Base-by-base conservation (phyloP, 2,329 filamentous ascomycete species). In the Mollisiaceae sp. region DNA sequence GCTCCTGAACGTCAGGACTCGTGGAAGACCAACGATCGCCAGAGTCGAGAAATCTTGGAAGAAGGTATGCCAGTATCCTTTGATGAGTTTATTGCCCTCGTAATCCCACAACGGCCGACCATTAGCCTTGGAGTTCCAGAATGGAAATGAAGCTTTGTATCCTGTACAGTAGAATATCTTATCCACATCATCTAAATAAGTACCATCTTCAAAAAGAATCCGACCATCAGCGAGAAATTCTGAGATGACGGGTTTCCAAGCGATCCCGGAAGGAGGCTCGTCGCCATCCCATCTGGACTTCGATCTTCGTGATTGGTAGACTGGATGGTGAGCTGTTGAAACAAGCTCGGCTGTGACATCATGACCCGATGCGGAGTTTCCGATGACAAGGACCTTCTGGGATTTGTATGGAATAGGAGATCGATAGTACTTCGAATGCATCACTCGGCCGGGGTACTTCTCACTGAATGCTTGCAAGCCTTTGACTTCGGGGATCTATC, bases 131-230 rank as follows among this genome's bases (percentile, higher is more conserved):
- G 59, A 65, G 65, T 80, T 75, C 1, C 92, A 79, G 74, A 97
- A 97, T 0, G 93, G 93, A 62, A 90, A 91, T 9, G 89, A 89
- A 77, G 91, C 95, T 66, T 94, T 86, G 73, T 95, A 97, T 0
- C 94, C 94, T 0, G 94, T 97, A 76, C 91, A 93, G 77, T 94
- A 97, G 39, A 97, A 76, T 2, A 97, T 79, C 1, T 86, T 85
- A 72, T 97, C 93, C 59, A 97, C 77, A 38, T 88, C 80, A 4
- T 79, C 78, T 72, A 92, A 89, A 11, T 89, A 75, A 0, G 80
- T 82, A 6, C 88, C 89, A 71, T 92, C 83, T 41, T 83, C 81
- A 69, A 95, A 92, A 27, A 82, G 59, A 71, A 87, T 75, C 50
- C 80, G 66, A 32, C 82, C 79, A 71, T 80, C 75, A 59, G 76